A percentile compares a stretch with the other conserved stretches of the same genome.
These are phyloP conservation scores for Liquidambar formosana DNA, from an alignment of 164 flowering plant species.

Conservation along the genomic window DNA sequence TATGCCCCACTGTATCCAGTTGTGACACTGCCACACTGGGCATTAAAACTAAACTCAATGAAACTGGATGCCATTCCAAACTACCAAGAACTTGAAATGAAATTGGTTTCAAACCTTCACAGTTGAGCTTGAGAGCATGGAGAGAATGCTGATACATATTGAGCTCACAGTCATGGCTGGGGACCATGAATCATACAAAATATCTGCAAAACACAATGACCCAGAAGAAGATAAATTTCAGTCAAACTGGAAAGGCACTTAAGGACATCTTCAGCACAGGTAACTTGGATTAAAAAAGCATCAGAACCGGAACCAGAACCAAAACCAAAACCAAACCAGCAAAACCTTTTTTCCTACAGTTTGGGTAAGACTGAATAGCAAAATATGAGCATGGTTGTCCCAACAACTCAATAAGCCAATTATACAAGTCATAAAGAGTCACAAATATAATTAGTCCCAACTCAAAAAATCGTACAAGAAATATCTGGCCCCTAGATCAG, in stretches of 20 bases:
- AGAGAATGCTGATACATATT: slow-evolving; percentile 94
- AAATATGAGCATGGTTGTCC: neutral
- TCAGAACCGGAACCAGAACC: no score
- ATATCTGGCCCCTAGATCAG: no score
- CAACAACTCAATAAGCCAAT: neutral
- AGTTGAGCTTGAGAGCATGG: slow-evolving; percentile 94
- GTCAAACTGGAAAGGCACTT: neutral
- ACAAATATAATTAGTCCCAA: neutral
- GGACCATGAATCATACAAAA: slow-evolving; percentile 94
- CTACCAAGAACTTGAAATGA: neutral
- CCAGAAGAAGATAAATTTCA: neutral
- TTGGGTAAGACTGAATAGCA: neutral
- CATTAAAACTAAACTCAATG: neutral
- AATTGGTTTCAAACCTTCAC: slow-evolving; percentile 52
- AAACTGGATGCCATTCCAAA: neutral
- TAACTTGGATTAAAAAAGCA: neutral
- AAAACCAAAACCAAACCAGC: neutral
- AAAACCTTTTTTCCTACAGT: neutral
- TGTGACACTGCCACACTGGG: neutral
- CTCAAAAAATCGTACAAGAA: neutral
- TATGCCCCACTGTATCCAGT: neutral
- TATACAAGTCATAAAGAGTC: neutral
- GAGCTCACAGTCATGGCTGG: slow-evolving; percentile 98
- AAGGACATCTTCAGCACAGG: neutral
- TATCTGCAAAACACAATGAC: slow-evolving; percentile 48